phyloP scores from a whole-genome alignment of 169 alveolate species.

The Plasmodium knowlesi region DNA sequence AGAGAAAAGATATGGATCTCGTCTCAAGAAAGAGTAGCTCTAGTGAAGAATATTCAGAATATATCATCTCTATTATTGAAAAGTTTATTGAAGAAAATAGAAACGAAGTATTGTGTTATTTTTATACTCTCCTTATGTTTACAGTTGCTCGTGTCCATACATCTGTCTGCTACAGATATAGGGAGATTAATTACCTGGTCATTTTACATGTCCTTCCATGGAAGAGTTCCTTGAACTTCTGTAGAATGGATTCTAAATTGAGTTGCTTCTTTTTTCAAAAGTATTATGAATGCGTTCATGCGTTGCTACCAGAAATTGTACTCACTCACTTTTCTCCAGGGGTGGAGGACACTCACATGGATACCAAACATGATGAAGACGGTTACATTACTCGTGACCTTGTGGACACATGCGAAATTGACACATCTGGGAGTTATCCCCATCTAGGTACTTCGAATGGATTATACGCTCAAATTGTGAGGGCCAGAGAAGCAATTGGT shows the following conservation, averaged over 20 bases:
- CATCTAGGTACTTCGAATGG: neutral
- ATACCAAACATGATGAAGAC: neutral
- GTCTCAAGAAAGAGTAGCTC: neutral
- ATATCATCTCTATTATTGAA: neutral
- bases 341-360: neutral
- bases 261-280: conserved; percentile 72
- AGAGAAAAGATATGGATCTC: neutral
- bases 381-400: neutral
- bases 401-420: neutral
- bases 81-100: conserved; percentile 15
- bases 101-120: conserved; percentile 7
- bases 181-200: conserved; percentile 45
- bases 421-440: neutral
- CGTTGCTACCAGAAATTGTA: conserved; percentile 55
- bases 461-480: conserved; percentile 33
- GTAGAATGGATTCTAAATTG: conserved; percentile 9
- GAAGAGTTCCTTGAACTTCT: conserved; percentile 5
- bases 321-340: neutral
- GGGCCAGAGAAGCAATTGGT: neutral
- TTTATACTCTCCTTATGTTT: conserved; percentile 43
- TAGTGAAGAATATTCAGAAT: neutral
- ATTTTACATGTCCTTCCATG: conserved; percentile 55
- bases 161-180: conserved; percentile 35
- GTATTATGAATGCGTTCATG: conserved; percentile 55
- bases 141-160: conserved; percentile 21